phyloP scores from a whole-genome alignment of 1,139 yeast species.

The Meyerozyma smithsonii region DNA sequence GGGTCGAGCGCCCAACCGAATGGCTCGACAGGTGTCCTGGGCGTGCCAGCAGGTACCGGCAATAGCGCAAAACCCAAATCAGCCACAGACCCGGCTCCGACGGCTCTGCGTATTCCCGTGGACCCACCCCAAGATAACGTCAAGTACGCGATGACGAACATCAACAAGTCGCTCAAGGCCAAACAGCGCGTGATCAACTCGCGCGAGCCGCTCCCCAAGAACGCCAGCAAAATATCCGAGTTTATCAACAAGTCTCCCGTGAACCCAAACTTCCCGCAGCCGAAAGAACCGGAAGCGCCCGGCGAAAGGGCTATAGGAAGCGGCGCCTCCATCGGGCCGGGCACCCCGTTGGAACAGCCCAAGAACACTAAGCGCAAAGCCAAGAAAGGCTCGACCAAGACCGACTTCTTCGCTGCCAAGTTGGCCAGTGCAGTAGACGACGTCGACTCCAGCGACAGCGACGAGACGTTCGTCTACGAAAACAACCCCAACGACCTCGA shows the following conservation, averaged over 20 bases:
- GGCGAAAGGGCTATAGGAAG: background rate
- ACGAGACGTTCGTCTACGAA: conserved; percentile 92
- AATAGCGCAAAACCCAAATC: background rate
- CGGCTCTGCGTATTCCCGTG: background rate
- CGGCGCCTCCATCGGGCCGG: background rate
- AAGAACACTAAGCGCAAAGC: background rate
- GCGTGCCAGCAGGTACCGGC: background rate
- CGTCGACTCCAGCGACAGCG: conserved; percentile 79
- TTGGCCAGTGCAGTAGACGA: conserved; percentile 93
- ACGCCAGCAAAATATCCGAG: conserved; percentile 29
- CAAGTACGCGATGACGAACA: conserved; percentile 29
- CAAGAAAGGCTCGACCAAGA: conserved; percentile 47
- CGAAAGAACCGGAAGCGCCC: background rate
- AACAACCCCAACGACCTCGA: conserved; percentile 27
- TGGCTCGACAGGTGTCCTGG: background rate
- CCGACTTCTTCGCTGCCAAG: conserved; percentile 92
- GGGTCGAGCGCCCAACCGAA: background rate
- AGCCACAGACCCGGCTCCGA: conserved; percentile 2
- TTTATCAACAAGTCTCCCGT: conserved; percentile 19
- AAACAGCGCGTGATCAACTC: conserved; percentile 37
- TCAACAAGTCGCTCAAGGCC: conserved; percentile 38
- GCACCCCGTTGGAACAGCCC: conserved; percentile 1
- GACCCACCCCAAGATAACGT: background rate
- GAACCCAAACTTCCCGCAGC: background rate
- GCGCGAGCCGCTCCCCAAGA: conserved; percentile 36